Evolutionary conservation across 192 early-diverging fungal species (phyloP).

Genomic region (Ramicandelaber brevisporus): DNA sequence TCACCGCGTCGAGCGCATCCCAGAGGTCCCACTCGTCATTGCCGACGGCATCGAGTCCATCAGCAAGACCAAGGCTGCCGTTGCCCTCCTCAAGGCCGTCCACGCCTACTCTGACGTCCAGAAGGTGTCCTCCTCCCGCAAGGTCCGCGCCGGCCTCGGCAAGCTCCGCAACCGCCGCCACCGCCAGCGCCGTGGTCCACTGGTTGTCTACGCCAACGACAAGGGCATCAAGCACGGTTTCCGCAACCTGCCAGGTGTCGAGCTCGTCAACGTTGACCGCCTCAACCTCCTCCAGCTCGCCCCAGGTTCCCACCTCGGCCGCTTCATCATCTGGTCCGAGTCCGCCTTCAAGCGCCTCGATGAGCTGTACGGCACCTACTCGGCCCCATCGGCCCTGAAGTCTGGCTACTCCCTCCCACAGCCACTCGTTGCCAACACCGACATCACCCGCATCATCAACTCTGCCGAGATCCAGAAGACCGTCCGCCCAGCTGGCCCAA

Average conservation of each 20-base stretch:
- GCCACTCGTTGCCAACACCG: constrained; percentile 75
- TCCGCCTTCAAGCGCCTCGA: constrained; percentile 77
- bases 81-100: constrained; percentile 68
- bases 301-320: constrained; percentile 94
- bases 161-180: constrained; percentile 93
- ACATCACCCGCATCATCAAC: constrained; percentile 87
- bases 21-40: constrained; percentile 87
- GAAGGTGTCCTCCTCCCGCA: constrained; percentile 86
- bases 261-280: constrained; percentile 66
- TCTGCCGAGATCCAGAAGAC: constrained; percentile 92
- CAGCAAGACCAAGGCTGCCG: constrained; percentile 82
- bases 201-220: constrained; percentile 87
- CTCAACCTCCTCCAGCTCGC: constrained; percentile 97
- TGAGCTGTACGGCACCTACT: constrained; percentile 73
- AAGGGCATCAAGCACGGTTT: constrained; percentile 82
- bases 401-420: constrained; percentile 75
- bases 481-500: constrained; percentile 55
- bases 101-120: constrained; percentile 84
- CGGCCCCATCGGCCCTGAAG: constrained; percentile 56
- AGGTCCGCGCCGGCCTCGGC: constrained; percentile 86
- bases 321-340: constrained; percentile 98
- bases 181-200: constrained; percentile 86
- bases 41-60: constrained; percentile 50
- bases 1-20: constrained; percentile 77
- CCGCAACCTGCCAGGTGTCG: constrained; percentile 97